Evolutionary conservation across 2,329 filamentous ascomycete species (phyloP).

Genomic region (Monilinia vaccinii-corymbosi): DNA sequence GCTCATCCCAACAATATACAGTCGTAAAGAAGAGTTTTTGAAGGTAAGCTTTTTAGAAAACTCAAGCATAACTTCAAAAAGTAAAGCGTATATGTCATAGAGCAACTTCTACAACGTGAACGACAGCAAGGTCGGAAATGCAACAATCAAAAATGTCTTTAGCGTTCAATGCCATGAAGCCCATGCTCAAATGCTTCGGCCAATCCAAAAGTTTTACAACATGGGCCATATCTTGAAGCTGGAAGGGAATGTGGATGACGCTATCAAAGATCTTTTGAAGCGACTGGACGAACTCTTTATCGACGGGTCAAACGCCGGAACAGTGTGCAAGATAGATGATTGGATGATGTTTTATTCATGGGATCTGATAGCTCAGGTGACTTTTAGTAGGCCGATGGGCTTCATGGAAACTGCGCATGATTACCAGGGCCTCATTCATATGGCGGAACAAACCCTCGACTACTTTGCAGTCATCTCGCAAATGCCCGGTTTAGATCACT

Average conservation of each 20-base stretch:
- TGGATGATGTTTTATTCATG: conserved; percentile 35
- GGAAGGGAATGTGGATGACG: conserved; percentile 28
- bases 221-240: conserved; percentile 14
- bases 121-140: conserved; percentile 15
- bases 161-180: conserved; percentile 15
- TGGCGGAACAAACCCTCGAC: conserved; percentile 25
- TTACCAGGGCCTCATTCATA: conserved; percentile 28
- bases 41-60: conserved; percentile 14
- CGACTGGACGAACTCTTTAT: conserved; percentile 31
- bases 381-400: conserved; percentile 33
- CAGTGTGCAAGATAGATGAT: conserved; percentile 31
- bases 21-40: conserved; percentile 13
- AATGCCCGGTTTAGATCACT: conserved; percentile 16
- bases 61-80: not conserved
- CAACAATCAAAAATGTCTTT: conserved; percentile 19
- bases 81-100: conserved; percentile 3
- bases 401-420: conserved; percentile 32
- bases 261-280: conserved; percentile 28
- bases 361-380: conserved; percentile 34
- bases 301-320: conserved; percentile 13
- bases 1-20: conserved; percentile 15
- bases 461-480: conserved; percentile 28
- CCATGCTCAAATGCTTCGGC: conserved; percentile 16
- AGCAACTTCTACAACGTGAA: conserved; percentile 21
- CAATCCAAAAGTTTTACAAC: conserved; percentile 26